Conservation (phyloP, 805 yeast genomes). For the Schwanniomyces yamadae region DNA sequence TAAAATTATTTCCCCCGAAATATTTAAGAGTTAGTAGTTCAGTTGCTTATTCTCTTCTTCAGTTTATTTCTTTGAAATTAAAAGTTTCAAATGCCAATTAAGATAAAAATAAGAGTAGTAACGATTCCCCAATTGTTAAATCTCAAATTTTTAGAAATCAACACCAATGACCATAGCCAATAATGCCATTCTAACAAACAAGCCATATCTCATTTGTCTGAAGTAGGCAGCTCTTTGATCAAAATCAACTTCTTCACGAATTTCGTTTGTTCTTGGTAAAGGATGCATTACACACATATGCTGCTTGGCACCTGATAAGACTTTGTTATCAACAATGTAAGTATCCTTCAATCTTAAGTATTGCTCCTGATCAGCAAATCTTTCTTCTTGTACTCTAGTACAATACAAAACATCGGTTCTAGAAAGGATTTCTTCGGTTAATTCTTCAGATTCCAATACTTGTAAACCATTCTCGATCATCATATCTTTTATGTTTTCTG, state of each 20-base stretch:
- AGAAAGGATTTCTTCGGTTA: slow-evolving; percentile 83
- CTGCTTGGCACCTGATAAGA: slow-evolving; percentile 88
- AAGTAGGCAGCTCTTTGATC: slow-evolving; percentile 99
- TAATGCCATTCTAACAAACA: slow-evolving; percentile 97
- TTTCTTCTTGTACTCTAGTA: slow-evolving; percentile 97
- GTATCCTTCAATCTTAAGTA: slow-evolving; percentile 88
- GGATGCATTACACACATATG: slow-evolving; percentile 99
- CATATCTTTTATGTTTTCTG: slow-evolving; percentile 67
- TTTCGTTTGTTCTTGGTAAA: slow-evolving; percentile 94
- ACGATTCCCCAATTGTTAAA: slow-evolving; percentile 9
- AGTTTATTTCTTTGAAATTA: background rate
- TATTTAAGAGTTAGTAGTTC: background rate
- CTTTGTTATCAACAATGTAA: slow-evolving; percentile 88
- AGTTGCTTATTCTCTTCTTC: slow-evolving; percentile 5
- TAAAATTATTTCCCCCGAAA: slow-evolving; percentile 7
- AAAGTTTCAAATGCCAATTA: background rate
- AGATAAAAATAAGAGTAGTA: background rate
- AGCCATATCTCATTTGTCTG: slow-evolving; percentile 99
- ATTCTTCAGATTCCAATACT: slow-evolving; percentile 67
- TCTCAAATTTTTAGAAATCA: slow-evolving; percentile 52
- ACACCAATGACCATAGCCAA: slow-evolving; percentile 97
- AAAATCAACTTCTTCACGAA: slow-evolving; percentile 96
- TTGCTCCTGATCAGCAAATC: slow-evolving; percentile 74
- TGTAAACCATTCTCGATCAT: slow-evolving; percentile 67
- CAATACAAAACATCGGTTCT: slow-evolving; percentile 94